Evolutionary conservation across 1,284 basidiomycete species (phyloP).

Genomic region (Trichosporon sp.): DNA sequence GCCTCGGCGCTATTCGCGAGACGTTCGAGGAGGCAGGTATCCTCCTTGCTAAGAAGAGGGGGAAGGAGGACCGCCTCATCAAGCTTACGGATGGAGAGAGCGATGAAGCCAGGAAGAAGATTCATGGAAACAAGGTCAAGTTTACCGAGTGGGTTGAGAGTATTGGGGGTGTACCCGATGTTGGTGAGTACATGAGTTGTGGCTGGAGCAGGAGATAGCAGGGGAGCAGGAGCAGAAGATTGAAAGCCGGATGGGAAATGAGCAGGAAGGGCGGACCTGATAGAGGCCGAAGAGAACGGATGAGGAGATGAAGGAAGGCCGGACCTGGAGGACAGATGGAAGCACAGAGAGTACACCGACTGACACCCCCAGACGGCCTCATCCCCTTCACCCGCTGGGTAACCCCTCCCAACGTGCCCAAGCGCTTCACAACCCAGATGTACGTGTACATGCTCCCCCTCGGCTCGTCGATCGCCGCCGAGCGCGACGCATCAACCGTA

Average conservation of each 20-base stretch:
- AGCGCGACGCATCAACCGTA: neutral
- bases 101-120: constrained; percentile 12
- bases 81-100: neutral
- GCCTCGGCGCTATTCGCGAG: constrained; percentile 17
- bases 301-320: too few species aligned
- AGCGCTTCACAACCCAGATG: constrained; percentile 21
- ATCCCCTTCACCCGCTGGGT: constrained; percentile 23
- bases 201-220: too few species aligned
- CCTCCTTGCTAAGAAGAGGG: constrained; percentile 8
- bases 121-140: constrained; percentile 12
- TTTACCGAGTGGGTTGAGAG: constrained; percentile 12
- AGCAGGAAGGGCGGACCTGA: too few species aligned
- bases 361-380: constrained; percentile 7
- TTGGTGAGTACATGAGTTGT: neutral
- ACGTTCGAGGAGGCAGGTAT: constrained; percentile 21
- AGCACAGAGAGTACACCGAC: too few species aligned
- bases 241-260: too few species aligned
- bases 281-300: too few species aligned
- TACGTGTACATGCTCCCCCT: constrained; percentile 21
- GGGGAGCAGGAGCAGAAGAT: neutral
- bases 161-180: constrained; percentile 15
- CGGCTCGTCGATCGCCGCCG: neutral
- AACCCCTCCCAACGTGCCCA: constrained; percentile 15
- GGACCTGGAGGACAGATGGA: too few species aligned
- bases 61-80: neutral